Conservation (phyloP, 2,329 filamentous ascomycete genomes). For the Mollisiaceae sp. region DNA sequence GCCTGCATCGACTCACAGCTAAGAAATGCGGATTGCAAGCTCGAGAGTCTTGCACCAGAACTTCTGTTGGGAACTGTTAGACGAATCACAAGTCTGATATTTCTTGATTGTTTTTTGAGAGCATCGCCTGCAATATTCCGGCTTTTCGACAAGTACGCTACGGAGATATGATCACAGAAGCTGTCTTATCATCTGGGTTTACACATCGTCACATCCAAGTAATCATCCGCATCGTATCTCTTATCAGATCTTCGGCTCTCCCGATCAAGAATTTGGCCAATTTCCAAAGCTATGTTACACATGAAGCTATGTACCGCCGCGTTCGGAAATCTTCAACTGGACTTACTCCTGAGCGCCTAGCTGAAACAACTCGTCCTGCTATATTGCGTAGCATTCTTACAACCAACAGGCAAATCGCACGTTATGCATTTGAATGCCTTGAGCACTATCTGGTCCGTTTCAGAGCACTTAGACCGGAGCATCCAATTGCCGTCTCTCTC, state of each 20-base stretch:
- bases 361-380: not conserved
- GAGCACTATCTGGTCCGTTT: conserved; percentile 22
- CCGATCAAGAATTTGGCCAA: conserved; percentile 13
- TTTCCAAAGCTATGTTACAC: not conserved
- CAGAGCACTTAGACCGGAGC: conserved; percentile 15
- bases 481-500: too few species aligned
- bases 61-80: conserved; percentile 16
- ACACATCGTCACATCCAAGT: conserved; percentile 20
- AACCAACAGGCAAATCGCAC: conserved; percentile 16
- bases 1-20: too few species aligned
- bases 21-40: not conserved
- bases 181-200: conserved; percentile 18
- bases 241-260: conserved; percentile 15
- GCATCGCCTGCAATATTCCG: conserved; percentile 23
- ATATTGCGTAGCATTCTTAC: conserved; percentile 18
- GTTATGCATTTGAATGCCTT: conserved; percentile 19
- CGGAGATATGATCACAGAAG: conserved; percentile 13
- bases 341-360: too few species aligned
- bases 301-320: too few species aligned
- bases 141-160: conserved; percentile 11
- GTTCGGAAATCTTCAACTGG: too few species aligned
- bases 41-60: conserved; percentile 18
- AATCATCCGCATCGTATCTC: conserved; percentile 17
- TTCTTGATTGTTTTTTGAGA: conserved; percentile 22
- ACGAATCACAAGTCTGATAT: conserved; percentile 16